Evolutionary conservation across 139 green algal species (phyloP), one percentile per base, ranked within the genome.

Genomic region (Mychonastes homosphaera): DNA sequence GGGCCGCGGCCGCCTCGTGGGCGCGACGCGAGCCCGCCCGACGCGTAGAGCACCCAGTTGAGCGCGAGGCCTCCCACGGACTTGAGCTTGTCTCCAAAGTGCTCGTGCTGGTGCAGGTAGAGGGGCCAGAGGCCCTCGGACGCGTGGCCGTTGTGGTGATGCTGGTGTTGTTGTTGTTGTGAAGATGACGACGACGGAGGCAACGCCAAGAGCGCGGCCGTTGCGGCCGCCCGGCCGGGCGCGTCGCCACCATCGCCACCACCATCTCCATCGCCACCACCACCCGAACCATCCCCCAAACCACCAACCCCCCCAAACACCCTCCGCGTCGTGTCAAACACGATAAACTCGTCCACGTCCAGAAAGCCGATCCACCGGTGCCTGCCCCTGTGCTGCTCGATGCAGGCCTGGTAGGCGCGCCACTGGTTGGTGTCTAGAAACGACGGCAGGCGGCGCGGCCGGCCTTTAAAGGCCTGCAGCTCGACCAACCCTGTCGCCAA

Each of bases 1-100:
- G 61, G 51, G 0, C 51, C 51, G 2, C 16, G 51, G 0, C 51
- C 51, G 2, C 16, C 51, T 19, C 13, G 19, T 6, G 61, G 61
- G 23, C 33, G 27, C 40, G 39, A 18, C 61, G 48, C 30, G 33
- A 56, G 24, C 1, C 59, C 64, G 3, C 58, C 53, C 35, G 59
- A 67, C 43, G 64, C 70, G 65, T 74, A 71, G 49, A 78, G 39
- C 34, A 65, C 44, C 70, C 70, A 77, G 59, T 77, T 77, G 16
- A 77, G 41, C 32, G 56, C 70, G 32, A 77, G 49, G 5, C 47
- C 70, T 13, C 59, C 64, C 15, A 64, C 29, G 0, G 21, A 33
- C 55, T 56, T 44, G n/a, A 67, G 62, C 0, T 57, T 56, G 18
- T 50, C 28, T 19, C 70, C 27, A 23, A 77, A 53, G n/a, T 53